Evolutionary conservation across 1,139 yeast genomes (phyloP).

Genomic region (Yamadazyma buinensis): DNA sequence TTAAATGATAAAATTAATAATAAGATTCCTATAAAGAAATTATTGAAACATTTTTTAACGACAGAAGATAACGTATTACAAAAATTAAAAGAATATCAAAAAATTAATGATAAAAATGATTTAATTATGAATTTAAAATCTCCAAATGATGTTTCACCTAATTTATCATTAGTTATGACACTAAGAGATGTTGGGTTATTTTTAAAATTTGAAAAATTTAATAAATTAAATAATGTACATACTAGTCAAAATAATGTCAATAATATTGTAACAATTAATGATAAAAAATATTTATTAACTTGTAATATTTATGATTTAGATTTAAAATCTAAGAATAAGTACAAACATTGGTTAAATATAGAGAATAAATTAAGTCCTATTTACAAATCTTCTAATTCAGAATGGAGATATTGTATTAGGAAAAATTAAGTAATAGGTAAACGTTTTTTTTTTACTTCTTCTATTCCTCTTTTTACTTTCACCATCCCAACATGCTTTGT

Average conservation of each 20-base stretch:
- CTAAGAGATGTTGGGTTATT: conserved; percentile 54
- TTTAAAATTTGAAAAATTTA: conserved; percentile 36
- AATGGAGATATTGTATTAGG: conserved; percentile 35
- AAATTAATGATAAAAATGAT: conserved; percentile 32
- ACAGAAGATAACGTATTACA: conserved; percentile 36
- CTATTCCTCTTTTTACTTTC: no score
- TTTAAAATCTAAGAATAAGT: conserved; percentile 37
- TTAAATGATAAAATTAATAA: conserved; percentile 18
- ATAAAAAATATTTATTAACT: conserved; percentile 27
- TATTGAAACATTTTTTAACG: conserved; percentile 26
- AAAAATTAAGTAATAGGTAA: neutral
- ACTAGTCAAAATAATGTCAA: conserved; percentile 33
- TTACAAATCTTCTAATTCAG: conserved; percentile 32
- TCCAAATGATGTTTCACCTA: conserved; percentile 41
- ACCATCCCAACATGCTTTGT: no score
- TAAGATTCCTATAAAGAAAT: conserved; percentile 26
- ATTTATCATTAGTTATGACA: conserved; percentile 49
- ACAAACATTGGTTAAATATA: conserved; percentile 40
- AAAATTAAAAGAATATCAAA: conserved; percentile 34
- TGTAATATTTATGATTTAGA: conserved; percentile 45
- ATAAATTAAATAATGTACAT: conserved; percentile 26
- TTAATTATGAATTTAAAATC: conserved; percentile 31
- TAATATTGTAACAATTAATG: conserved; percentile 26
- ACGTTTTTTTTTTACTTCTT: neutral
- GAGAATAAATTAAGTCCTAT: conserved; percentile 33